Conservation (phyloP, 2,329 filamentous ascomycete species). For the Teratosphaeria pseudoeucalypti region DNA sequence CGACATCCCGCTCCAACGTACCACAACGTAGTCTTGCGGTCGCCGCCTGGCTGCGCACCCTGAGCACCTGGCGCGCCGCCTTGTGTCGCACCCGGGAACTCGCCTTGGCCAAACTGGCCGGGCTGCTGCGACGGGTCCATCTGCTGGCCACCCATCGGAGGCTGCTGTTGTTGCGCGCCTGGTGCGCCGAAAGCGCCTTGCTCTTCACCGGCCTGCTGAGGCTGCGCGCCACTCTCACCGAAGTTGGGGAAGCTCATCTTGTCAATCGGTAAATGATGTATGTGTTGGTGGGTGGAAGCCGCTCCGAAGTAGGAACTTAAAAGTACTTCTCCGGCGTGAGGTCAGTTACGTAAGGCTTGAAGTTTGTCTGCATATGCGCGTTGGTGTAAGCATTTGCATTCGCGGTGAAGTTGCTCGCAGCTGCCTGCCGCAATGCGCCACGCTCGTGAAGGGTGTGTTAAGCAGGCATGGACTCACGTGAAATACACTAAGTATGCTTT, state of each 20-base stretch:
- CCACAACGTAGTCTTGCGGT: constrained; percentile 45
- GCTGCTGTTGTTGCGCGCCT: constrained; percentile 30
- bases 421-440: background rate
- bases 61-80: constrained; percentile 31
- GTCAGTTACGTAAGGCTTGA: constrained; percentile 3
- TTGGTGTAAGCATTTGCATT: background rate
- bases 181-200: constrained; percentile 36
- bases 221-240: constrained; percentile 46
- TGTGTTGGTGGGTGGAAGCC: background rate
- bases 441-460: background rate
- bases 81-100: constrained; percentile 31
- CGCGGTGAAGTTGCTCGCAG: background rate
- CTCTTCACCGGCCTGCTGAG: constrained; percentile 32
- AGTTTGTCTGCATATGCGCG: constrained; percentile 7
- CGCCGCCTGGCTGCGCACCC: constrained; percentile 29
- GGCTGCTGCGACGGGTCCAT: constrained; percentile 34
- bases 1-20: constrained; percentile 22
- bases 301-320: background rate
- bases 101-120: constrained; percentile 44
- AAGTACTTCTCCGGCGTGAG: background rate
- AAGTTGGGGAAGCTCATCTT: constrained; percentile 59
- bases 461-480: constrained; percentile 11
- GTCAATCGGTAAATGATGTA: constrained; percentile 7
- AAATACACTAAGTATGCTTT: constrained; percentile 23
- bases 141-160: background rate